Evolutionary conservation across 306 rosid species (phyloP).

Genomic region (Herpetospermum pedunculosum): DNA sequence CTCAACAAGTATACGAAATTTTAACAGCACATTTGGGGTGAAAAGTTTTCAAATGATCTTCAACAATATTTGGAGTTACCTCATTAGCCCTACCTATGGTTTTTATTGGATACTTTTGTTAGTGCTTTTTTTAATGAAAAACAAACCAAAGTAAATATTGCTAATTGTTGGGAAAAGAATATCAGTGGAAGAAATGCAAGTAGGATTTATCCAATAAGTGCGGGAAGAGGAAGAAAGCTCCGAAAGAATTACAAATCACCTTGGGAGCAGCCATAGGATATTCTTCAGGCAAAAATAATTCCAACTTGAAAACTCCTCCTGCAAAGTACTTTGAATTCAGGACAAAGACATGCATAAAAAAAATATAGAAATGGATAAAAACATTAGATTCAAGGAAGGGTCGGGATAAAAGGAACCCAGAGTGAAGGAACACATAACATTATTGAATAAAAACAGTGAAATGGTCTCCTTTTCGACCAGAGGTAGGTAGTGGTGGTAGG

Average conservation of each 20-base stretch:
- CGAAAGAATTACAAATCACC: slow-evolving; percentile 38
- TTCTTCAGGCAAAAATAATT: slow-evolving; percentile 92
- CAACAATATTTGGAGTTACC: not conserved
- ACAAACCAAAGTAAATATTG: not conserved
- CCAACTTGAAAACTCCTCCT: slow-evolving; percentile 98
- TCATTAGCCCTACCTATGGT: not conserved
- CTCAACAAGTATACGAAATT: not conserved
- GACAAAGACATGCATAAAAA: not conserved
- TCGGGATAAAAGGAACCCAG: not conserved
- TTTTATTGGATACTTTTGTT: not conserved
- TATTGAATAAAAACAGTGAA: not conserved
- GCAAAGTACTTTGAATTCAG: slow-evolving; percentile 7
- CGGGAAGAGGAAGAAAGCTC: not conserved
- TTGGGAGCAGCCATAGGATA: slow-evolving; percentile 99
- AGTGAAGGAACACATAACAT: not conserved
- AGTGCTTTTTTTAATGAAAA: not conserved
- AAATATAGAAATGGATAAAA: not conserved
- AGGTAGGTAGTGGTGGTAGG: not conserved
- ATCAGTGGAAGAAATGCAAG: not conserved
- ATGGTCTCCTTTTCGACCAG: not conserved
- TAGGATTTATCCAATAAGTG: not conserved
- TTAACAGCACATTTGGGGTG: not conserved
- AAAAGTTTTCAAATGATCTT: not conserved
- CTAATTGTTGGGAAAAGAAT: not conserved
- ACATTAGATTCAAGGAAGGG: not conserved